phyloP scores from a whole-genome alignment of 2,329 filamentous ascomycete genomes.

The Ophiostoma sp. region DNA sequence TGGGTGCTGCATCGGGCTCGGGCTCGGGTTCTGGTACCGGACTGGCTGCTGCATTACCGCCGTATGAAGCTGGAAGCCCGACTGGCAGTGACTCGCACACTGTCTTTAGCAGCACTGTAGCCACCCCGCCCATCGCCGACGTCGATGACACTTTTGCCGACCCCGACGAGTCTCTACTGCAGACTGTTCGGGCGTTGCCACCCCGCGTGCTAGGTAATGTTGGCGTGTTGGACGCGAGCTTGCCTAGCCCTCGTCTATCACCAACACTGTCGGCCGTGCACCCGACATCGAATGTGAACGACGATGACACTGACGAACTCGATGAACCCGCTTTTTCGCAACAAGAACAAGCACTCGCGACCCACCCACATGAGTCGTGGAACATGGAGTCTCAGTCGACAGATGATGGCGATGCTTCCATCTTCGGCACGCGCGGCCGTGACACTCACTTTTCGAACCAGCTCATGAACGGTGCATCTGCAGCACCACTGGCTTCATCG shows the following conservation, averaged over 20 bases:
- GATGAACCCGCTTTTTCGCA: constrained; percentile 36
- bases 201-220: constrained; percentile 59
- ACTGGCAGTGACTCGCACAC: constrained; percentile 53
- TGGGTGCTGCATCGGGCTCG: background rate
- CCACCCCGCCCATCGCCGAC: constrained; percentile 71
- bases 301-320: constrained; percentile 44
- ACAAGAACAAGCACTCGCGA: constrained; percentile 34
- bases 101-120: constrained; percentile 58
- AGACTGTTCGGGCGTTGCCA: constrained; percentile 44
- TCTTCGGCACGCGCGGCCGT: background rate
- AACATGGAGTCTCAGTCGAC: constrained; percentile 42
- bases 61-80: constrained; percentile 48
- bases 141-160: constrained; percentile 60
- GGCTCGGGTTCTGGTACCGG: background rate
- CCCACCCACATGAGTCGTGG: constrained; percentile 33
- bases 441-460: background rate
- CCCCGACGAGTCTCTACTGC: constrained; percentile 46
- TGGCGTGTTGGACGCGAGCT: constrained; percentile 77
- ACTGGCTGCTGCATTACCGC: constrained; percentile 34
- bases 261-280: constrained; percentile 75
- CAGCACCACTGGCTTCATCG: background rate
- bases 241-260: constrained; percentile 91
- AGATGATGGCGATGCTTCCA: constrained; percentile 30
- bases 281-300: constrained; percentile 39
- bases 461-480: background rate